Percentiles rank a stretch among this genome's conserved stretches.
Conservation (phyloP, 805 yeast genomes). For the Monosporozyma servazzii region DNA sequence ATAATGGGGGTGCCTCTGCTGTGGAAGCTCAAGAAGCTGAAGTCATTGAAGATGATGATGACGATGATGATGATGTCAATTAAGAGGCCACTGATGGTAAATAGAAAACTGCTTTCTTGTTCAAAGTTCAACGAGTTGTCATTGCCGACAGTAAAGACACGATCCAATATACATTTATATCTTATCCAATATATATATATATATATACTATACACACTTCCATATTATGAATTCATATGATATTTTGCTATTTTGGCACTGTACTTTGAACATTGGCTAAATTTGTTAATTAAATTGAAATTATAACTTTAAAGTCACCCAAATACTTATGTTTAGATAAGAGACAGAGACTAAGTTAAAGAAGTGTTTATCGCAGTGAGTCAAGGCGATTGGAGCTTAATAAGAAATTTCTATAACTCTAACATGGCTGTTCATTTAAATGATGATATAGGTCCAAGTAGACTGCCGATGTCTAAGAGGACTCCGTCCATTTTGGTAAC, state of each 20-base stretch:
- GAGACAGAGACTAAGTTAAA: background rate
- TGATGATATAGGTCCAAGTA: background rate
- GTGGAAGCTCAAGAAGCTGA: slow-evolving; percentile 30
- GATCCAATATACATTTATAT: background rate
- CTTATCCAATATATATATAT: background rate
- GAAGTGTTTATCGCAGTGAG: background rate
- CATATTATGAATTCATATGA: background rate
- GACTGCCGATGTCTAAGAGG: slow-evolving; percentile 43
- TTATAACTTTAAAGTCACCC: background rate
- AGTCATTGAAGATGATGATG: slow-evolving; percentile 29
- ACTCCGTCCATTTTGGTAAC: slow-evolving; percentile 93
- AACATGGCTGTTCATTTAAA: background rate
- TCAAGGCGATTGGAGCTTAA: background rate
- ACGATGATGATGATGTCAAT: slow-evolving; percentile 5
- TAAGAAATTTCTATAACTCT: background rate
- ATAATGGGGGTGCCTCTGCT: slow-evolving; percentile 29
- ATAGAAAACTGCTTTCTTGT: background rate
- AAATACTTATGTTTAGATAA: background rate
- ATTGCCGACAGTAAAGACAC: background rate
- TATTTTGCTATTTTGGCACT: background rate
- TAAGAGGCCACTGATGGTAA: background rate
- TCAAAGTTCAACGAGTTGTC: too few species aligned
- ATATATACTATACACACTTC: background rate
- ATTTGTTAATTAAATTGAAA: background rate
- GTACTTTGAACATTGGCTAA: background rate